Conservation (phyloP, 2,329 filamentous ascomycete species). For the Phaeoacremonium minimum region DNA sequence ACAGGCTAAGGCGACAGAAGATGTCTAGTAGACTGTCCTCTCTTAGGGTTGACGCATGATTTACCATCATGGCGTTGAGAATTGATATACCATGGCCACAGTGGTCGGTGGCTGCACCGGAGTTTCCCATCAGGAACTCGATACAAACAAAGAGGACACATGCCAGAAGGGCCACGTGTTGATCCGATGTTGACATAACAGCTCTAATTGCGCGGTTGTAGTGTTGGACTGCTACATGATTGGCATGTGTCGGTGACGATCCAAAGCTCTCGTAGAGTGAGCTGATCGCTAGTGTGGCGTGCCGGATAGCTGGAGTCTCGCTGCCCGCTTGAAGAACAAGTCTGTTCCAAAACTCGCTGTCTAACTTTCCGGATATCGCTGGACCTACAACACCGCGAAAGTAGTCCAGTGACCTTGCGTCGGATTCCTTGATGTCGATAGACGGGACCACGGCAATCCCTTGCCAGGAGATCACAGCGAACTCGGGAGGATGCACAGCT, state of each 20-base stretch:
- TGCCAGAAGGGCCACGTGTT: conserved; percentile 30
- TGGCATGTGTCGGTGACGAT: conserved; percentile 7
- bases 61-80: conserved; percentile 18
- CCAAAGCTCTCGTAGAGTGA: conserved; percentile 29
- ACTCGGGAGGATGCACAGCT: background rate
- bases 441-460: background rate
- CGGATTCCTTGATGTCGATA: background rate
- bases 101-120: conserved; percentile 27
- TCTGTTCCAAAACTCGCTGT: conserved; percentile 35
- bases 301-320: conserved; percentile 29
- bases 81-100: conserved; percentile 31
- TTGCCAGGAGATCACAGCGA: background rate
- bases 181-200: conserved; percentile 20
- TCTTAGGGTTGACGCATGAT: conserved; percentile 19
- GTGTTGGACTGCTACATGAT: conserved; percentile 28
- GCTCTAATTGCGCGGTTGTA: conserved; percentile 35
- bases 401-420: conserved; percentile 1
- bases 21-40: conserved; percentile 26
- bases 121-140: conserved; percentile 33
- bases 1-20: conserved; percentile 31
- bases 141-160: conserved; percentile 39
- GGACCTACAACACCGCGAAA: conserved; percentile 31
- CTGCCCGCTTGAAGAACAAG: conserved; percentile 30
- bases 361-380: conserved; percentile 26
- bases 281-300: conserved; percentile 33